Evolutionary conservation across 2,329 filamentous ascomycete species (phyloP), one percentile per base, ranked within the genome.

Genomic region (Aschersonia sp.): DNA sequence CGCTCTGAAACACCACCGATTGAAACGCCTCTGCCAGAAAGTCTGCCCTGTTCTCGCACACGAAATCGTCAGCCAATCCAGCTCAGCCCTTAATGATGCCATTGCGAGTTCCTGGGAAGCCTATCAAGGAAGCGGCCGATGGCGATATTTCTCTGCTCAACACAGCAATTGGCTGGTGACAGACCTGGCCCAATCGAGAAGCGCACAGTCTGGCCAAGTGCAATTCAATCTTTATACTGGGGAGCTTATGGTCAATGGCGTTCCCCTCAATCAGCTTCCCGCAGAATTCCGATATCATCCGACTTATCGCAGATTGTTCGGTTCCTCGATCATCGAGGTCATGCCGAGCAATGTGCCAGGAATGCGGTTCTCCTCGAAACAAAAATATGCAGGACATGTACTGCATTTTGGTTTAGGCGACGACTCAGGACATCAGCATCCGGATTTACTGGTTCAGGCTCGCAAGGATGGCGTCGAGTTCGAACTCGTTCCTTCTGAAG

Each of bases 221-320:
- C 67, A 72, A 31, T 71, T 69, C 51, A 74, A 76, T 50, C 47
- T 76, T 0, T 51, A 80, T 3, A 70, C 64, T 1, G 75, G 70
- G 0, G 61, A 69, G 29, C 59, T 81, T 0, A 63, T 78, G 0
- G 66, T 80, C 0, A 65, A 78, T 47, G 75, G 75, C 0, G 37
- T 61, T 1, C 75, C 72, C 0, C 53, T 79, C 0, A 56, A 65
- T 6, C 63, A 69, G 2, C 62, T 79, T 0, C 75, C 75, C 0
- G 4, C 12, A 0, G 49, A 65, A 0, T 80, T 74, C 47, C 60
- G 68, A 37, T 6, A 11, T 0, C 62, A 74, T 44, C 11, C 53
- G 0, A 59, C 58, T 11, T 49, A 49, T 46, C 40, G 7, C 4
- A 49, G 37, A 8, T 43, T 57, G 0, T 57, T 58, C 9, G 51